Conservation (phyloP, 1,139 yeast genomes). For the Dujonia santamariae region DNA sequence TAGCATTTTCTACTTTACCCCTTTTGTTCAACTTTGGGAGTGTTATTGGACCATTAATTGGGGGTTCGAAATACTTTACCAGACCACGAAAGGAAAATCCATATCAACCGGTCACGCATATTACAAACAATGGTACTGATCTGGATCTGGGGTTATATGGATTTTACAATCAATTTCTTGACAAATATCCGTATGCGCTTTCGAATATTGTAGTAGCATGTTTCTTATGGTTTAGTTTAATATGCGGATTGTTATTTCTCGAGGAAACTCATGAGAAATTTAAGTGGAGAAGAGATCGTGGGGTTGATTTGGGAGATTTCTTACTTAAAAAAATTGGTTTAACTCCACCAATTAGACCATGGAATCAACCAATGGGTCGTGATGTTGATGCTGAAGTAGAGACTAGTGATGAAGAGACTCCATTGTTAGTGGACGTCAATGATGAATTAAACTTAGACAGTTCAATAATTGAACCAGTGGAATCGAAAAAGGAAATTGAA, state of each 20-base stretch:
- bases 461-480: not conserved
- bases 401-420: slow-evolving; percentile 6
- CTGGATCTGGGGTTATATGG: too few relatives aligned
- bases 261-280: slow-evolving; percentile 57
- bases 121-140: slow-evolving; percentile 14
- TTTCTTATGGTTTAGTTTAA: slow-evolving; percentile 36
- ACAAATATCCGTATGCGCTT: slow-evolving; percentile 54
- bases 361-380: slow-evolving; percentile 15
- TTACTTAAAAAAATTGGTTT: slow-evolving; percentile 33
- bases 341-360: slow-evolving; percentile 29
- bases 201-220: slow-evolving; percentile 55
- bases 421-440: slow-evolving; percentile 7
- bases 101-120: slow-evolving; percentile 5
- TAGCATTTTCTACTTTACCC: slow-evolving; percentile 36
- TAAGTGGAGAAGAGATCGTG: slow-evolving; percentile 43
- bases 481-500: slow-evolving; percentile 8
- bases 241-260: slow-evolving; percentile 48
- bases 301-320: slow-evolving; percentile 52
- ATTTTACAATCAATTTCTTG: slow-evolving; percentile 26
- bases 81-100: slow-evolving; percentile 19
- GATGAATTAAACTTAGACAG: slow-evolving; percentile 4
- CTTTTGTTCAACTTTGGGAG: slow-evolving; percentile 34
- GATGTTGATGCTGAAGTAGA: not conserved
- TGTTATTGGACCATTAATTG: slow-evolving; percentile 54
- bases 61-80: slow-evolving; percentile 44